Conservation (phyloP, 2,329 filamentous ascomycete genomes). For the Clonostachys byssicola region DNA sequence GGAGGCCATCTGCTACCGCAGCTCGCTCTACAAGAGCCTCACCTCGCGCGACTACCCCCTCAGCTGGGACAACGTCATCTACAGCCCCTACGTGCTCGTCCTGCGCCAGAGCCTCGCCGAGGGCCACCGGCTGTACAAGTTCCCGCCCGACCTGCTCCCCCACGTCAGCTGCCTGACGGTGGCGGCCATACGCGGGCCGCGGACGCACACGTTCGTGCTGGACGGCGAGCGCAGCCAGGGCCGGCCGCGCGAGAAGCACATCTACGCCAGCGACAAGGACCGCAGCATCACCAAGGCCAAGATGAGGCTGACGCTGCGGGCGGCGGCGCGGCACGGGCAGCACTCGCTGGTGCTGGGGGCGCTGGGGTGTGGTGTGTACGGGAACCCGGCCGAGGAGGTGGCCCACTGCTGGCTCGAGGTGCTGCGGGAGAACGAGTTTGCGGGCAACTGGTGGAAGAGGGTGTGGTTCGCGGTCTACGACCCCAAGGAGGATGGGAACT, state of each 20-base stretch:
- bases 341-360: slow-evolving; percentile 61
- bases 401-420: slow-evolving; percentile 59
- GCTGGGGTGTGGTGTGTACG: slow-evolving; percentile 64
- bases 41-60: slow-evolving; percentile 48
- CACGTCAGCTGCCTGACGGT: slow-evolving; percentile 57
- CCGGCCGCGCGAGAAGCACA: slow-evolving; percentile 10
- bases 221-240: slow-evolving; percentile 7
- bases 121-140: slow-evolving; percentile 39
- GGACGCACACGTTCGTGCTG: slow-evolving; percentile 5
- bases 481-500: slow-evolving; percentile 39
- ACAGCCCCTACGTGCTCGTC: slow-evolving; percentile 56
- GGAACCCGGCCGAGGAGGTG: slow-evolving; percentile 58
- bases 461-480: slow-evolving; percentile 62
- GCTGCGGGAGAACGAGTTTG: slow-evolving; percentile 55
- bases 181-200: slow-evolving; percentile 46
- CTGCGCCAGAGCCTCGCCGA: slow-evolving; percentile 44
- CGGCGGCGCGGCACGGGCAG: slow-evolving; percentile 53
- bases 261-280: slow-evolving; percentile 36
- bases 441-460: slow-evolving; percentile 58
- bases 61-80: slow-evolving; percentile 43
- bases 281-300: slow-evolving; percentile 56
- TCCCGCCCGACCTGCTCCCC: slow-evolving; percentile 29
- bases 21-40: slow-evolving; percentile 45
- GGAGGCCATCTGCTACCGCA: slow-evolving; percentile 64
- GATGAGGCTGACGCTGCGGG: slow-evolving; percentile 56